These are phyloP conservation scores for Coffea canephora DNA, from an alignment of 257 asterid species.

Conservation along the genomic window DNA sequence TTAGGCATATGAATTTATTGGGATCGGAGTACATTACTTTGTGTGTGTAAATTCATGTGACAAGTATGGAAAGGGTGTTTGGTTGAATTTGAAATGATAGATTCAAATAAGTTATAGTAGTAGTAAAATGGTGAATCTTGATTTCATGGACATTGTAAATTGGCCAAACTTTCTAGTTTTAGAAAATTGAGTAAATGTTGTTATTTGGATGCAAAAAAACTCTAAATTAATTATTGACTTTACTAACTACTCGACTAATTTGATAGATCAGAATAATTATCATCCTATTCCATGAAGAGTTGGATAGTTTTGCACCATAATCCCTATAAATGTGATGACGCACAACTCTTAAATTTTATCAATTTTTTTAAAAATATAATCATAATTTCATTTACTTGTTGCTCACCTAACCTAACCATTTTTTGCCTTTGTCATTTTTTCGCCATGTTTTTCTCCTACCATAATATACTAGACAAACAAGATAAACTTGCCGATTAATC, in stretches of 20 bases:
- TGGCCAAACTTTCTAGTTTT: background rate
- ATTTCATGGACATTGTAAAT: background rate
- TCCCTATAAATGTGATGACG: no score
- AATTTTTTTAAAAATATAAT: no score
- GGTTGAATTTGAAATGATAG: background rate
- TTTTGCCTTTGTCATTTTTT: no score
- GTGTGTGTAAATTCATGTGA: constrained; percentile 8
- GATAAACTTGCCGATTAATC: no score
- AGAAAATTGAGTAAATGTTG: background rate
- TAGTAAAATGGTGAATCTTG: background rate
- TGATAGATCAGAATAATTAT: no score
- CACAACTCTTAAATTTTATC: no score
- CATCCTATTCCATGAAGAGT: background rate
- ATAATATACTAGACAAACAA: no score
- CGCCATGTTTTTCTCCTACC: background rate
- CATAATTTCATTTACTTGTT: no score
- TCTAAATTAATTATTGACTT: no score
- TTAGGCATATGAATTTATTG: constrained; percentile 5
- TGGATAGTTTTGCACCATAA: no score
- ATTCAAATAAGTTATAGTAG: background rate
- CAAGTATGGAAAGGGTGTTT: background rate
- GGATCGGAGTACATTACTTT: background rate
- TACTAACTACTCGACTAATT: no score
- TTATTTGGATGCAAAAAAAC: no score
- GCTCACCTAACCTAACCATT: background rate